Evolutionary conservation across 805 yeast species (phyloP), one percentile per base, ranked within the genome.

Genomic region (Hanseniaspora valbyensis): DNA sequence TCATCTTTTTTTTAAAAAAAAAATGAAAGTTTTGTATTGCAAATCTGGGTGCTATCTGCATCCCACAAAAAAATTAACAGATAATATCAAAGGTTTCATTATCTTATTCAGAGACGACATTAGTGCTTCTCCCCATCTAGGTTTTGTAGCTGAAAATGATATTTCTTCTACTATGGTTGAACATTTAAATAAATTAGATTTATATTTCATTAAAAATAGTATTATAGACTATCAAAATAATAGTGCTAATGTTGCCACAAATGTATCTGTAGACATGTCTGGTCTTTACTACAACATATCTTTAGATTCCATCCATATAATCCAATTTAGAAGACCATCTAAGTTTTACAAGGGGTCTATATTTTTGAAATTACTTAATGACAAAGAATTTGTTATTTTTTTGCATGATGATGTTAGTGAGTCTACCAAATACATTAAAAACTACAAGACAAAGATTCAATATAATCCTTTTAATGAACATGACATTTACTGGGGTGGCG

Each of bases 381-480:
- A 77, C 50, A 77, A 79, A 40, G 66, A 87, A 16, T 97, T 97
- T 0, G 81, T 88, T 4, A 59, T 92, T 37, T 92, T 89, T 64
- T 89, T 92, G 69, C 98, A 92, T 65, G 98, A 92, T 61, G 83
- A 84, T 50, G 89, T 84, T 57, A 77, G 82, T 30, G 81, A 85
- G 6, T 82, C 90, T 37, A 86, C 95, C 0, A 67, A 74, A 44
- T 66, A 73, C 54, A 81, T 76, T 55, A 82, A 79, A 55, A 73
- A 75, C 45, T 61, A 75, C 49, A 34, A 37, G 24, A 73, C 80
- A 49, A 77, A 76, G 56, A 76, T 77, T 58, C 68, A 74, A 13
- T 87, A 89, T 62, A 84, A 83, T 53, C 88, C 95, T 0, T 89
- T 87, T 62, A 69, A 70, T 34, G 64, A 68, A 1, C 70, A 69